A percentile compares a stretch with the other conserved stretches of the same genome.
Evolutionary conservation across 2,329 filamentous ascomycete species (phyloP).

Genomic region (Sporothrix euskadiensis): DNA sequence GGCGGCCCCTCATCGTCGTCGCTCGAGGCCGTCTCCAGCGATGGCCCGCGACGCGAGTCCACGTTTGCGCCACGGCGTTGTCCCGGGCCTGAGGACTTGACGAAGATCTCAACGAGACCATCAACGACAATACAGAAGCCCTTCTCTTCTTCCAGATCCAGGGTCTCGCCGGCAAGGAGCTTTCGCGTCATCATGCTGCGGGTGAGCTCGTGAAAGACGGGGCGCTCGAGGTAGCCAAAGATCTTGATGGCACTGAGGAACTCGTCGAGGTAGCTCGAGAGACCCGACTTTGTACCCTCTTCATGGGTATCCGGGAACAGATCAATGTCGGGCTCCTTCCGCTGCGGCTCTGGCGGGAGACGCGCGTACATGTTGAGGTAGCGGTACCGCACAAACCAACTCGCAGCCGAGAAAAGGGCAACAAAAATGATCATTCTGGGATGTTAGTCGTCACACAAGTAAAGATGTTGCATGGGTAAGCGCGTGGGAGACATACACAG

Average conservation of each 20-base stretch:
- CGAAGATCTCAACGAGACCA: slow-evolving; percentile 94
- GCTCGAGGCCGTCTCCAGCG: slow-evolving; percentile 51
- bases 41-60: slow-evolving; percentile 44
- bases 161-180: slow-evolving; percentile 90
- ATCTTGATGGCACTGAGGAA: slow-evolving; percentile 99
- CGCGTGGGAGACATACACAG: slow-evolving; percentile 61
- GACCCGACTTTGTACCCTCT: slow-evolving; percentile 81
- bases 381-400: slow-evolving; percentile 92
- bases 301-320: slow-evolving; percentile 93
- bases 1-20: slow-evolving; percentile 50
- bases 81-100: slow-evolving; percentile 73
- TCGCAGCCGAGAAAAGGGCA: slow-evolving; percentile 77
- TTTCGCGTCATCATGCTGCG: slow-evolving; percentile 98
- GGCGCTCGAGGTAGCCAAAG: slow-evolving; percentile 93
- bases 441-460: background rate
- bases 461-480: background rate
- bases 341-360: slow-evolving; percentile 88
- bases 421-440: slow-evolving; percentile 72
- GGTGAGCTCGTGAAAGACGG: slow-evolving; percentile 96
- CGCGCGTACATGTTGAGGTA: slow-evolving; percentile 97
- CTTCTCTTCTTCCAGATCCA: slow-evolving; percentile 95
- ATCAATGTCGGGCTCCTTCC: slow-evolving; percentile 93
- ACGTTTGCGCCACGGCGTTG: background rate
- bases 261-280: slow-evolving; percentile 96
- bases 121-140: slow-evolving; percentile 98